Percentiles rank a stretch among this genome's conserved stretches.
phyloP scores from a whole-genome alignment of 495 filamentous ascomycete genomes.

The Sabuloglossum arenarium region DNA sequence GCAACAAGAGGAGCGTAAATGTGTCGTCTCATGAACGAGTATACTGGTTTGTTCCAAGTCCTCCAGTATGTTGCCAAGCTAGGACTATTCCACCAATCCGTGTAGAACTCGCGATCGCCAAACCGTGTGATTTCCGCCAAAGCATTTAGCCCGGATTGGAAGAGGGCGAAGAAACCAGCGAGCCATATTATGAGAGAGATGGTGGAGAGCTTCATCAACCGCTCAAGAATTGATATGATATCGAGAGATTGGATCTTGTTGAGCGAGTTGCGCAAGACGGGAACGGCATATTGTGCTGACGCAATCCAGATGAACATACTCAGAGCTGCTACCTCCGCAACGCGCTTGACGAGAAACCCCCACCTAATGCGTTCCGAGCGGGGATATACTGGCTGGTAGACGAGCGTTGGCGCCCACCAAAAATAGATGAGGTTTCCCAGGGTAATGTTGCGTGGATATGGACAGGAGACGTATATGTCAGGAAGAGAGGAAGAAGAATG shows the following conservation, averaged over 20 bases:
- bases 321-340: slow-evolving; percentile 53
- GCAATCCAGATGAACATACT: slow-evolving; percentile 82
- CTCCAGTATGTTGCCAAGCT: slow-evolving; percentile 81
- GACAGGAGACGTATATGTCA: slow-evolving; percentile 58
- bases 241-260: slow-evolving; percentile 68
- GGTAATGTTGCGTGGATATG: slow-evolving; percentile 81
- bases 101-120: slow-evolving; percentile 85
- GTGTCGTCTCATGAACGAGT: slow-evolving; percentile 86
- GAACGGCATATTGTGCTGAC: slow-evolving; percentile 80
- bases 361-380: slow-evolving; percentile 57
- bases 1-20: slow-evolving; percentile 71
- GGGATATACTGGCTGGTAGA: slow-evolving; percentile 94
- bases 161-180: slow-evolving; percentile 87
- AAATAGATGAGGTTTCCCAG: slow-evolving; percentile 75
- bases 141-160: slow-evolving; percentile 76
- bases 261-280: slow-evolving; percentile 71
- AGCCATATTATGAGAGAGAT: slow-evolving; percentile 92
- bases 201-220: slow-evolving; percentile 83
- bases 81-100: slow-evolving; percentile 91
- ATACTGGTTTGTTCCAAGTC: slow-evolving; percentile 93
- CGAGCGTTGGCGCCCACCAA: slow-evolving; percentile 89
- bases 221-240: slow-evolving; percentile 62
- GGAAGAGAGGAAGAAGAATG: slow-evolving; percentile 38
- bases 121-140: slow-evolving; percentile 80
- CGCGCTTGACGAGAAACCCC: slow-evolving; percentile 64